Evolutionary conservation across 495 filamentous ascomycete species (phyloP).

Genomic region (Podospora pseudopauciseta): DNA sequence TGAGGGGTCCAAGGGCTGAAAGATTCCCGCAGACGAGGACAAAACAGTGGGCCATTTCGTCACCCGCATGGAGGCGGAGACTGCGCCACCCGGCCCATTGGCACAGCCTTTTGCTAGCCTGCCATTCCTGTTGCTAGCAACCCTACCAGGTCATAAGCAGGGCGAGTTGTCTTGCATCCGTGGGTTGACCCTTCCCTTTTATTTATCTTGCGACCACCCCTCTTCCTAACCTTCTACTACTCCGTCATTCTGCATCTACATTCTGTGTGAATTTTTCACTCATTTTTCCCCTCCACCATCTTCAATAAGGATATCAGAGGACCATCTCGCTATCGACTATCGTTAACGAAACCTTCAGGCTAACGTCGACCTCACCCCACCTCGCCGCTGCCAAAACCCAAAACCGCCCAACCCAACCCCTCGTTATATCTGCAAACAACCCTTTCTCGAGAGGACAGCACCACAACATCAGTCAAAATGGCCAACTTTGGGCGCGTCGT

Average conservation of each 20-base stretch:
- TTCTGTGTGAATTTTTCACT: conserved; percentile 1
- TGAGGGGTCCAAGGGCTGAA: background rate
- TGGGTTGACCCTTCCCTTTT: background rate
- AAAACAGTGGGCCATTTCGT: conserved; percentile 13
- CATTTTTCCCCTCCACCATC: background rate
- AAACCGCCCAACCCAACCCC: background rate
- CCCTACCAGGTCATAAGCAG: background rate
- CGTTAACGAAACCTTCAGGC: background rate
- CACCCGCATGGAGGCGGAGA: conserved; percentile 12
- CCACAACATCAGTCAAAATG: conserved; percentile 22
- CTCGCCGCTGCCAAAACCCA: background rate
- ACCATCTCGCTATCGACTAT: background rate
- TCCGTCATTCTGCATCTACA: background rate
- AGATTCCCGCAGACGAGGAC: background rate
- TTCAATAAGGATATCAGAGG: background rate
- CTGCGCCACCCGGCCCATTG: conserved; percentile 16
- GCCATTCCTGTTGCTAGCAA: background rate
- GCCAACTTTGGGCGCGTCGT: conserved; percentile 61
- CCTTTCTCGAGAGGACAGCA: conserved; percentile 3
- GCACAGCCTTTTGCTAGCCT: conserved; percentile 15
- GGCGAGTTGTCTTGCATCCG: conserved; percentile 8
- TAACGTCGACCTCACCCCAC: background rate
- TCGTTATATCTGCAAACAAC: background rate
- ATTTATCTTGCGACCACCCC: conserved; percentile 11
- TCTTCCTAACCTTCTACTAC: background rate